Percentiles rank a stretch among this genome's conserved stretches.
phyloP scores from a whole-genome alignment of 306 rosid species.

The Prunus fruticosa region DNA sequence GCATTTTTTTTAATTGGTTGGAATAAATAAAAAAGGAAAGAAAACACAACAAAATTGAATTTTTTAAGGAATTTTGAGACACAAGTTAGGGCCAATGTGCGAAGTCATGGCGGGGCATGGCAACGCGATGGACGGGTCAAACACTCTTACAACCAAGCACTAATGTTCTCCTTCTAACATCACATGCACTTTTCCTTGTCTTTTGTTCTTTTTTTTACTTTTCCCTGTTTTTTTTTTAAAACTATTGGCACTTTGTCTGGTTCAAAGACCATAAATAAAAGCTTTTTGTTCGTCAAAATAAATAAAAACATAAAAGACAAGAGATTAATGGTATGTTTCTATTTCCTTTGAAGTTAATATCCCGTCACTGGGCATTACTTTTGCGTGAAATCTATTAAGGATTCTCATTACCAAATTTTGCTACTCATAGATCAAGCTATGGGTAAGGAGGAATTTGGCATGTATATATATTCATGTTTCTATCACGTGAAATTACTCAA shows the following conservation, averaged over 20 bases:
- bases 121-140: conserved; percentile 16
- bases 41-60: not conserved
- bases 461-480: no score
- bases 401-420: no score
- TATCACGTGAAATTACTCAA: no score
- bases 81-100: not conserved
- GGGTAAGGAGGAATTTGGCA: no score
- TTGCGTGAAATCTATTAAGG: no score
- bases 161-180: not conserved
- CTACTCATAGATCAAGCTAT: no score
- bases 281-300: not conserved
- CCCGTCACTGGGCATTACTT: no score
- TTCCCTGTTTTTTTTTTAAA: not conserved
- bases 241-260: not conserved
- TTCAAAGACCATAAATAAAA: not conserved
- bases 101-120: not conserved
- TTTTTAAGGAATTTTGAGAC: not conserved
- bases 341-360: not conserved
- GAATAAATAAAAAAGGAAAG: not conserved
- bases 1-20: not conserved
- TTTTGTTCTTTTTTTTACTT: not conserved
- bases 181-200: not conserved
- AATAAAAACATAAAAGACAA: not conserved
- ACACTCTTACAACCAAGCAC: conserved; percentile 1
- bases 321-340: no score